Base-by-base conservation (phyloP, 768 basidiomycete genomes). In the Leccinum subgranulosum region DNA sequence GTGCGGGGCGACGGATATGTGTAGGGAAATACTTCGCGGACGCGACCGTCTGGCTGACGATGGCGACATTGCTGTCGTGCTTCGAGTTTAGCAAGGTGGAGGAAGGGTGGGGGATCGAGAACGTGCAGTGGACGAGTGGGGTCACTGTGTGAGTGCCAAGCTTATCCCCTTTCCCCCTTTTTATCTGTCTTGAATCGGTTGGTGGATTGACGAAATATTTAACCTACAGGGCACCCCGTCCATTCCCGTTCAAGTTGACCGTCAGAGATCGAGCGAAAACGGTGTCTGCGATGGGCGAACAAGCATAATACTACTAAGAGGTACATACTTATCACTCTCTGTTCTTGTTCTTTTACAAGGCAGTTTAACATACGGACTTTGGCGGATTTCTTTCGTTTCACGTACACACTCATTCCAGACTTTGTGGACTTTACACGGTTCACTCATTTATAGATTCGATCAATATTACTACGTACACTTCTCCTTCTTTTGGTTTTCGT, bases 51-150 rank as follows among this genome's bases (percentile, higher is more conserved):
- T 52, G 56, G 56, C 36, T 49, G 14, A 52, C 56, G n/a, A 27
- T 57, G n/a, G 51, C 29, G 14, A 57, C 56, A 5, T 46, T 57
- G 3, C 11, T 57, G n/a, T 52, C 56, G 23, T 57, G 56, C 25
- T 57, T 57, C 56, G 51, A 57, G 34, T 52, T 57, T 11, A 52
- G 21, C 45, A 57, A 52, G 51, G 45, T 52, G 46, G 45, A 47
- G 15, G 50, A 47, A 19, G 46, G 6, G 4, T 57, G 56, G 56
- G 46, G 51, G 8, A 21, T 52, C 4, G 8, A 52, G 46, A 46
- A 57, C 7, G 56, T 57, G 31, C 7, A 36, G 23, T 57, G 56
- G 51, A 48, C 56, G 10, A 57, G 33, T 27, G 56, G 50, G 15
- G 43, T 57, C 14, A 33, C 45, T 2, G 51, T 52, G 50, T 52